These are phyloP conservation scores for Monosporascus sp. DNA, from an alignment of 2,329 filamentous ascomycete species.

Conservation along the genomic window DNA sequence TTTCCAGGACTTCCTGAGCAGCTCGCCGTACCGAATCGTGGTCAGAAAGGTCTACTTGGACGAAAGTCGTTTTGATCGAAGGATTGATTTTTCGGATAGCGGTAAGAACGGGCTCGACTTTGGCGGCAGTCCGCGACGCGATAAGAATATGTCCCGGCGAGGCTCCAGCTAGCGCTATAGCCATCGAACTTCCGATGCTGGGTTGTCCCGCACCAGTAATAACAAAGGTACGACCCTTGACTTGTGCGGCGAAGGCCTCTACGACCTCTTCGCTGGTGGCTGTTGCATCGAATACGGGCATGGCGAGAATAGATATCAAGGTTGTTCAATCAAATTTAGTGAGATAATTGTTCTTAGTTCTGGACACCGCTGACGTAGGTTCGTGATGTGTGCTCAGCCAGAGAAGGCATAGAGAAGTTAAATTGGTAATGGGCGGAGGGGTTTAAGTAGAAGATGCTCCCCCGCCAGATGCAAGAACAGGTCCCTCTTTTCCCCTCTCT, in stretches of 20 bases:
- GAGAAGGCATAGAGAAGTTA: too few relatives aligned
- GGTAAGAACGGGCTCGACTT: conserved; percentile 15
- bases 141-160: conserved; percentile 17
- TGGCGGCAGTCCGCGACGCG: conserved; percentile 13
- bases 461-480: too few relatives aligned
- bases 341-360: too few relatives aligned
- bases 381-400: too few relatives aligned
- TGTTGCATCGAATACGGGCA: conserved; percentile 12
- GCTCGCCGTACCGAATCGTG: conserved; percentile 14
- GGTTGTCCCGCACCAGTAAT: conserved; percentile 15
- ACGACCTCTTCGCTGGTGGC: conserved; percentile 18
- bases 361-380: too few relatives aligned
- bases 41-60: conserved; percentile 18
- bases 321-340: too few relatives aligned
- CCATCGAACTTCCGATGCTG: conserved; percentile 16
- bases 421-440: too few relatives aligned
- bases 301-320: background rate
- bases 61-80: conserved; percentile 15
- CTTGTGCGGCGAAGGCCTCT: conserved; percentile 13
- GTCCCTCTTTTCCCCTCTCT: too few relatives aligned
- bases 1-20: conserved; percentile 17
- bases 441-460: too few relatives aligned
- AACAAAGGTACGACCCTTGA: conserved; percentile 16
- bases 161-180: conserved; percentile 12
- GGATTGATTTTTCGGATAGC: conserved; percentile 12